Percentiles rank a stretch among this genome's conserved stretches.
phyloP scores from a whole-genome alignment of 2,329 filamentous ascomycete genomes.

The Geosmithia flava region DNA sequence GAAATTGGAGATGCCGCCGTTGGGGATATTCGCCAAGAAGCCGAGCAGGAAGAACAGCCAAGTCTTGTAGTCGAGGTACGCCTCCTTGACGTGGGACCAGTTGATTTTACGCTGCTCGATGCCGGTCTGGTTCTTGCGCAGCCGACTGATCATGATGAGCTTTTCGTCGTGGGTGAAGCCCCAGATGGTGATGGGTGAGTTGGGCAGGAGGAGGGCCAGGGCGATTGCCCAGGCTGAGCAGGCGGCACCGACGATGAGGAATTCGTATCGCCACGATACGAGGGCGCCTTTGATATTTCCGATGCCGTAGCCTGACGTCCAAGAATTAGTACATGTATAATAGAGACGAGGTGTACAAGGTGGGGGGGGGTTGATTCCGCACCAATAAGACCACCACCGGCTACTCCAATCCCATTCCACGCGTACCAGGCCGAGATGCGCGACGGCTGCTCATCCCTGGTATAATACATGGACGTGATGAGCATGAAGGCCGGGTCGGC shows the following conservation, averaged over 20 bases:
- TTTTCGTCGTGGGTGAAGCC: conserved; percentile 37
- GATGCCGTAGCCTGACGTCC: conserved; percentile 35
- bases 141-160: conserved; percentile 39
- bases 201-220: conserved; percentile 43
- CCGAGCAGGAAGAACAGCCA: conserved; percentile 45
- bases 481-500: conserved; percentile 41
- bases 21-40: conserved; percentile 38
- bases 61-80: conserved; percentile 43
- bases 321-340: conserved; percentile 2
- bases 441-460: conserved; percentile 47
- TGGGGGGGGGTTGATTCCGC: too few relatives aligned
- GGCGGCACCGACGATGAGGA: conserved; percentile 48
- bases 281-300: conserved; percentile 45
- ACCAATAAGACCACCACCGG: conserved; percentile 37
- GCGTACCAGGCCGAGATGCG: conserved; percentile 48
- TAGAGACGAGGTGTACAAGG: too few relatives aligned
- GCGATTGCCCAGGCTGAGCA: conserved; percentile 47
- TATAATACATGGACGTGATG: conserved; percentile 55
- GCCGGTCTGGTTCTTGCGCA: conserved; percentile 45
- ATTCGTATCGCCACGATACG: conserved; percentile 54
- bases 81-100: conserved; percentile 40
- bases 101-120: conserved; percentile 45
- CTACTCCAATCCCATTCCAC: conserved; percentile 46
- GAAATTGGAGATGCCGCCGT: conserved; percentile 49
- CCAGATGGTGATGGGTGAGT: conserved; percentile 40